These are phyloP conservation scores for Chaetomiaceae sp. DNA, from an alignment of 2,329 filamentous ascomycete genomes.

Conservation along the genomic window DNA sequence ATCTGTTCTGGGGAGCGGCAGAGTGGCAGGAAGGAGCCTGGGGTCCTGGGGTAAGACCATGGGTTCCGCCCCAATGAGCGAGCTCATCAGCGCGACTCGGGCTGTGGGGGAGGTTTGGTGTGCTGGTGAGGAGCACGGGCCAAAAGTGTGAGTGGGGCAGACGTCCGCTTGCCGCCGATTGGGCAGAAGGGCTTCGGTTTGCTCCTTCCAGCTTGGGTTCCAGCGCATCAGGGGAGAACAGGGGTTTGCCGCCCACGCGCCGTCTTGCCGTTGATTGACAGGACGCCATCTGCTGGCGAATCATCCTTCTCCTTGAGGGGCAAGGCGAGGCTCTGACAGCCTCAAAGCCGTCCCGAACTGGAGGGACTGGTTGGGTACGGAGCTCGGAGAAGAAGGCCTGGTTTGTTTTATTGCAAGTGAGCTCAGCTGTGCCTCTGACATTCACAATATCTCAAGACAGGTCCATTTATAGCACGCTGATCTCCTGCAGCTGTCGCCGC, in stretches of 20 bases:
- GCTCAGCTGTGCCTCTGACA: too few species aligned
- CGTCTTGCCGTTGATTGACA: constrained; percentile 10
- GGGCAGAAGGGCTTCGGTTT: not conserved
- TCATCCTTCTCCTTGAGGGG: not conserved
- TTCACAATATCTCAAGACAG: too few species aligned
- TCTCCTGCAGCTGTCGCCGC: too few species aligned
- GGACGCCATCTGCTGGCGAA: not conserved
- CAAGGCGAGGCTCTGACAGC: not conserved
- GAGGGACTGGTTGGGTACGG: not conserved
- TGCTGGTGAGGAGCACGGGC: constrained; percentile 16
- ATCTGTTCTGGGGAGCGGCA: constrained; percentile 19
- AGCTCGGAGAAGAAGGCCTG: not conserved
- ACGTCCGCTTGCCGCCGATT: constrained; percentile 1
- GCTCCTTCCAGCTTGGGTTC: constrained; percentile 4
- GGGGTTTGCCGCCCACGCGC: constrained; percentile 13
- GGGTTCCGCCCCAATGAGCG: constrained; percentile 3
- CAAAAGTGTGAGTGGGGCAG: constrained; percentile 2
- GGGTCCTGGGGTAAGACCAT: constrained; percentile 11
- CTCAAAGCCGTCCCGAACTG: not conserved
- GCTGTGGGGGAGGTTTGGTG: constrained; percentile 13
- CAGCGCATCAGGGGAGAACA: constrained; percentile 14
- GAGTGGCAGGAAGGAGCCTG: constrained; percentile 19
- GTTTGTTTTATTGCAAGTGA: too few species aligned
- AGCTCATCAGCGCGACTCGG: constrained; percentile 18
- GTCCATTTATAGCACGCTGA: too few species aligned